Conservation (phyloP, 306 rosid genomes). For the Quercus cerris region DNA sequence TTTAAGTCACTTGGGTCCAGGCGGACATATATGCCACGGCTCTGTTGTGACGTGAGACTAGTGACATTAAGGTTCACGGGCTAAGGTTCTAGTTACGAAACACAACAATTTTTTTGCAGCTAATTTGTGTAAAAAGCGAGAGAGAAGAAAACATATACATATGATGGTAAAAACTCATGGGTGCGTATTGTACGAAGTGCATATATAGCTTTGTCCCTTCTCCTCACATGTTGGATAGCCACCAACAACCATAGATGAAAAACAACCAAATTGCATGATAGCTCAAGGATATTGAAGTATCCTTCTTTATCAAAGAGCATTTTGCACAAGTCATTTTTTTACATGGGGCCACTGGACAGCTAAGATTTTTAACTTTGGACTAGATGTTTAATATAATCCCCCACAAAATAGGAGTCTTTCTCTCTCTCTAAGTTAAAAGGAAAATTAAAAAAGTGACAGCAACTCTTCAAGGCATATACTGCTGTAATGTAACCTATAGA, state of each 20-base stretch:
- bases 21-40: constrained; percentile 21
- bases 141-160: not conserved
- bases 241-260: constrained; percentile 33
- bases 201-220: constrained; percentile 48
- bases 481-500: not conserved
- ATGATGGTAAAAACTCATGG: constrained; percentile 25
- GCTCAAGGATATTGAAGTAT: constrained; percentile 1
- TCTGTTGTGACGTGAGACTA: constrained; percentile 44
- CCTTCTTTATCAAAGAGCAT: constrained; percentile 14
- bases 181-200: constrained; percentile 29
- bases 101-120: constrained; percentile 19
- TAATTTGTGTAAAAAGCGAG: constrained; percentile 4
- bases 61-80: constrained; percentile 76
- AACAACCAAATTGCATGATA: constrained; percentile 47
- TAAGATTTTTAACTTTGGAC: constrained; percentile 11
- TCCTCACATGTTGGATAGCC: constrained; percentile 72
- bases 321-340: constrained; percentile 12
- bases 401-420: constrained; percentile 36
- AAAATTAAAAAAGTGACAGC: constrained; percentile 13
- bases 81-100: constrained; percentile 31
- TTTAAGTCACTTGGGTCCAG: constrained; percentile 20
- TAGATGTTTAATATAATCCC: constrained; percentile 1
- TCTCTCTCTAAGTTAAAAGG: not conserved
- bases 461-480: constrained; percentile 19
- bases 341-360: constrained; percentile 19